Evolutionary conservation across 768 basidiomycete species (phyloP).

Genomic region (Pulveroboletus sp.): DNA sequence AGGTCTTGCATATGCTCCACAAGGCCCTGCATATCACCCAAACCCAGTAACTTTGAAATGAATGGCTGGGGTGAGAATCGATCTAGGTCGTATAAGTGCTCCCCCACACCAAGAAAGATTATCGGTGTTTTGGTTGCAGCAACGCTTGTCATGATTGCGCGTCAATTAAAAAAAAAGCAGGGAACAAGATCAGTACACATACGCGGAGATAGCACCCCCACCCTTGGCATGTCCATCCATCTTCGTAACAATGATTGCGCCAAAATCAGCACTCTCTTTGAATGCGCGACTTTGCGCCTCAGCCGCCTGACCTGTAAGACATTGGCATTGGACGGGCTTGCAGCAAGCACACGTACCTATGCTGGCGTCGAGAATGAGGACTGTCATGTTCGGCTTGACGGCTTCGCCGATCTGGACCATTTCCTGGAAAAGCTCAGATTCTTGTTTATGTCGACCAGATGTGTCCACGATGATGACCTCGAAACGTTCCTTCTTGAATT

Average conservation of each 20-base stretch:
- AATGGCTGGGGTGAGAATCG: constrained; percentile 95
- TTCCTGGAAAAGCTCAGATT: constrained; percentile 93
- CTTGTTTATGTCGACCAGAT: constrained; percentile 94
- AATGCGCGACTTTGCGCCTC: constrained; percentile 95
- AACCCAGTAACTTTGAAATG: constrained; percentile 90
- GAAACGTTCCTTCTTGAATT: constrained; percentile 98
- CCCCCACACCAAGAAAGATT: constrained; percentile 96
- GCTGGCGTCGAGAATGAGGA: constrained; percentile 93
- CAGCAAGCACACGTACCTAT: constrained; percentile 54
- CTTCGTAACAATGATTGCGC: constrained; percentile 98
- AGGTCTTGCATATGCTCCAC: constrained; percentile 99
- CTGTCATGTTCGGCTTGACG: constrained; percentile 94
- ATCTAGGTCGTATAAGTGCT: constrained; percentile 96
- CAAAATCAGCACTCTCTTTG: constrained; percentile 96
- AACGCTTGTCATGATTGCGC: constrained; percentile 53
- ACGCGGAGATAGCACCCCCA: constrained; percentile 99
- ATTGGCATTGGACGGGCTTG: neutral
- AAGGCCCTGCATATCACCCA: constrained; percentile 94
- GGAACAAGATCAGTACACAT: constrained; percentile 30
- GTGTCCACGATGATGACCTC: constrained; percentile 99
- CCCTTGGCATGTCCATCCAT: constrained; percentile 99
- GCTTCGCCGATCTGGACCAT: constrained; percentile 96
- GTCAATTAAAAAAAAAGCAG: constrained; percentile 11
- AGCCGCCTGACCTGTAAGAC: constrained; percentile 80
- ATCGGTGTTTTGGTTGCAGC: constrained; percentile 99